Conservation (phyloP, 768 basidiomycete genomes). For the Chiua virens region DNA sequence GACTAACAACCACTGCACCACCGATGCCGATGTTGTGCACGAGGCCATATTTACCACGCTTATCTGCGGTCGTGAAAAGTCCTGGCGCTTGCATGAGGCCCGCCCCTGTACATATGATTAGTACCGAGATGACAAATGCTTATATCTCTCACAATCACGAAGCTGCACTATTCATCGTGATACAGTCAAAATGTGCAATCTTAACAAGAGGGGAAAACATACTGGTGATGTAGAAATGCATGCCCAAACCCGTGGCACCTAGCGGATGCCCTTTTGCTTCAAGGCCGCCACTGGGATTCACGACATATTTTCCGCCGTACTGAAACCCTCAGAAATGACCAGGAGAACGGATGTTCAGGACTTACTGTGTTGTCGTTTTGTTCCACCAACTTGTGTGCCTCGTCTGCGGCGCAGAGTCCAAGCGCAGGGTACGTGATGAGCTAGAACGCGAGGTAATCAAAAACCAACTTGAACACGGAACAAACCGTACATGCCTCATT, state of each 20-base stretch:
- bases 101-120: constrained; percentile 51
- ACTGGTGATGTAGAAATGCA: constrained; percentile 88
- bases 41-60: constrained; percentile 75
- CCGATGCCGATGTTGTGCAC: constrained; percentile 86
- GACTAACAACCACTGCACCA: constrained; percentile 74
- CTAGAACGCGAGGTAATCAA: constrained; percentile 33
- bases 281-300: constrained; percentile 83
- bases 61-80: constrained; percentile 59
- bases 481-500: constrained; percentile 56
- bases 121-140: neutral
- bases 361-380: constrained; percentile 76
- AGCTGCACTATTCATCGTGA: constrained; percentile 58
- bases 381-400: constrained; percentile 75
- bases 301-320: constrained; percentile 84
- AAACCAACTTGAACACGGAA: neutral
- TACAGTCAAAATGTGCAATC: neutral
- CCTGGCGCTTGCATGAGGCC: constrained; percentile 82
- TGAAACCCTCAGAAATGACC: constrained; percentile 20
- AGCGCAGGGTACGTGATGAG: constrained; percentile 82
- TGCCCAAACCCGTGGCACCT: constrained; percentile 79
- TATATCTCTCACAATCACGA: constrained; percentile 54
- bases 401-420: constrained; percentile 62
- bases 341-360: neutral
- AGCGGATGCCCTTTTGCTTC: constrained; percentile 90
- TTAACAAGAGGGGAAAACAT: constrained; percentile 21